These are phyloP conservation scores for Boletus pseudopeckii DNA, from an alignment of 768 basidiomycete genomes.

Conservation along the genomic window DNA sequence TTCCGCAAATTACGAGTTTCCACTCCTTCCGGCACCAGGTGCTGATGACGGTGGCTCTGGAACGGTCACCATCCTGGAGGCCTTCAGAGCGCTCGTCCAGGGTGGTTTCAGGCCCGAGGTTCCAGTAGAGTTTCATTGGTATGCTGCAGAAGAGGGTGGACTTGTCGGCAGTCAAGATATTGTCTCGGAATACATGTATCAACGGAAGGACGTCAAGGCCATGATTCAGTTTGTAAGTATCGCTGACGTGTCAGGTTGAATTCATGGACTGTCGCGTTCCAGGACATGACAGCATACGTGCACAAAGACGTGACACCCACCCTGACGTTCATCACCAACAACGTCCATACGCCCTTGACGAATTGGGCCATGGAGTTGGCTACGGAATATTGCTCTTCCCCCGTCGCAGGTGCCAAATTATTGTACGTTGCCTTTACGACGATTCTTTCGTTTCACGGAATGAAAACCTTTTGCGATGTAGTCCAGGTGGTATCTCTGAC, in stretches of 20 bases:
- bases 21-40: slow-evolving; percentile 44
- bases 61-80: slow-evolving; percentile 74
- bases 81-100: slow-evolving; percentile 67
- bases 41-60: slow-evolving; percentile 58
- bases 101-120: slow-evolving; percentile 65
- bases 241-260: slow-evolving; percentile 31
- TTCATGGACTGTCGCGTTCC: neutral
- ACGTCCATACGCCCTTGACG: slow-evolving; percentile 46
- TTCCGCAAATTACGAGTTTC: slow-evolving; percentile 40
- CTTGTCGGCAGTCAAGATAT: slow-evolving; percentile 41
- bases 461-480: neutral
- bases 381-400: slow-evolving; percentile 28
- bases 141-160: slow-evolving; percentile 61
- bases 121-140: slow-evolving; percentile 81
- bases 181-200: slow-evolving; percentile 45
- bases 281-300: slow-evolving; percentile 39
- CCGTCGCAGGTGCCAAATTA: slow-evolving; percentile 14
- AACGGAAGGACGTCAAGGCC: slow-evolving; percentile 44
- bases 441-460: too few relatives aligned
- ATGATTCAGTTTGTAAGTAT: slow-evolving; percentile 47
- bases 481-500: slow-evolving; percentile 42
- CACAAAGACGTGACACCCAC: slow-evolving; percentile 5
- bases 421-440: slow-evolving; percentile 29
- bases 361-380: slow-evolving; percentile 33
- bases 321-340: slow-evolving; percentile 31